phyloP scores from a whole-genome alignment of 306 rosid species.

The Citrullus mucosospermus region DNA sequence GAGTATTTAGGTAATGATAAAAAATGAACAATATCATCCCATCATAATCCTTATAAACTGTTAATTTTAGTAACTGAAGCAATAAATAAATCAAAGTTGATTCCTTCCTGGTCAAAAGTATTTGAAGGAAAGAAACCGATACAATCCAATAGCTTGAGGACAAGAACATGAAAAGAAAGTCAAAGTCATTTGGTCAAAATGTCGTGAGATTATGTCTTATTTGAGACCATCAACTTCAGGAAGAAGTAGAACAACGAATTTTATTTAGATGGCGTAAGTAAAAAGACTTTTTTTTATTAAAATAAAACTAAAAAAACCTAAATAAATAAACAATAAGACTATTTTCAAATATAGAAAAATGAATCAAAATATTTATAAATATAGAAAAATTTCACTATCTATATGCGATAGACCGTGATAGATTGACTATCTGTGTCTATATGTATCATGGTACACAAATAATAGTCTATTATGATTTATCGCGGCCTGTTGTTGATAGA shows the following conservation, averaged over 20 bases:
- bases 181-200: conserved; percentile 1
- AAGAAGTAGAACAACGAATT: neutral
- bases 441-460: no score
- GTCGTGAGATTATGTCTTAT: neutral
- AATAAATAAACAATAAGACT: neutral
- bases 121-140: neutral
- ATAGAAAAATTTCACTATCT: no score
- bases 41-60: no score
- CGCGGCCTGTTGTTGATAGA: no score
- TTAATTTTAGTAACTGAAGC: neutral
- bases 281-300: neutral
- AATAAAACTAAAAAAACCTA: neutral
- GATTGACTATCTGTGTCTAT: no score
- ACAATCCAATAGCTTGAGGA: neutral
- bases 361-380: no score
- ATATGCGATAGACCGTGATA: no score
- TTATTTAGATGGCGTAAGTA: neutral
- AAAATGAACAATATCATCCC: no score
- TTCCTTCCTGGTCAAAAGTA: neutral
- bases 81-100: neutral
- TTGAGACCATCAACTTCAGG: neutral
- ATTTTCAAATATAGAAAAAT: no score
- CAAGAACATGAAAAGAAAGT: neutral
- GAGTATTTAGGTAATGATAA: no score
- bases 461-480: no score